Evolutionary conservation across 768 basidiomycete genomes (phyloP).

Genomic region (Calvatia gigantea): DNA sequence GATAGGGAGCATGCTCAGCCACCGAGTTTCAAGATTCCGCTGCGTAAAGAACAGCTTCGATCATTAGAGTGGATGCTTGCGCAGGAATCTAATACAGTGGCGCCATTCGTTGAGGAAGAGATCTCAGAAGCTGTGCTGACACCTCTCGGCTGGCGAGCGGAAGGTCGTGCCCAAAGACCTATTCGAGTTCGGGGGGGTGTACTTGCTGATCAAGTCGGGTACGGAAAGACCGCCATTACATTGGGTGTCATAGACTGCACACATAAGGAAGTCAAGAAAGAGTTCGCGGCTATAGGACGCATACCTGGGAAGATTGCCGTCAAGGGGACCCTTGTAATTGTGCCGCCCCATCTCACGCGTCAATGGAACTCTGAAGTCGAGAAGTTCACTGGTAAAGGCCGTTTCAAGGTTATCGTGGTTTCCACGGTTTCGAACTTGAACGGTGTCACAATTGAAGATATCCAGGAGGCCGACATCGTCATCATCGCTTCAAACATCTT

Average conservation of each 20-base stretch:
- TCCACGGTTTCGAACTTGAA: constrained; percentile 72
- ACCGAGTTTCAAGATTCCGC: constrained; percentile 66
- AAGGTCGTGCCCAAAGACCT: constrained; percentile 80
- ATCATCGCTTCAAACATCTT: constrained; percentile 87
- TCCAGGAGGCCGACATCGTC: constrained; percentile 82
- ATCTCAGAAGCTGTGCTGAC: constrained; percentile 87
- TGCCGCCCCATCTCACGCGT: constrained; percentile 84
- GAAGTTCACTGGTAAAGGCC: constrained; percentile 66
- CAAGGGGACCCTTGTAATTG: constrained; percentile 79
- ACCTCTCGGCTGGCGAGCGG: constrained; percentile 91
- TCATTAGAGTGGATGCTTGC: constrained; percentile 91
- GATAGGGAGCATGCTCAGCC: constrained; percentile 76
- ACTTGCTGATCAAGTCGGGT: constrained; percentile 93
- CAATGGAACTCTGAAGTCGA: constrained; percentile 87
- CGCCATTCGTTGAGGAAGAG: constrained; percentile 89
- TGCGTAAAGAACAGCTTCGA: constrained; percentile 84
- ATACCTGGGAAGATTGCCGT: constrained; percentile 67
- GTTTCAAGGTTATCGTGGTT: constrained; percentile 63
- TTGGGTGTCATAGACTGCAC: constrained; percentile 83
- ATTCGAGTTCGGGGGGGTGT: constrained; percentile 83
- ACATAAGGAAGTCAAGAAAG: constrained; percentile 48
- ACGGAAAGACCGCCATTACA: constrained; percentile 95
- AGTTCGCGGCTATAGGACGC: constrained; percentile 49
- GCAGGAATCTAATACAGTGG: constrained; percentile 62
- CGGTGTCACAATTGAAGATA: constrained; percentile 62